Conservation (phyloP, 1,139 yeast species). For the Geotrichum candidum region DNA sequence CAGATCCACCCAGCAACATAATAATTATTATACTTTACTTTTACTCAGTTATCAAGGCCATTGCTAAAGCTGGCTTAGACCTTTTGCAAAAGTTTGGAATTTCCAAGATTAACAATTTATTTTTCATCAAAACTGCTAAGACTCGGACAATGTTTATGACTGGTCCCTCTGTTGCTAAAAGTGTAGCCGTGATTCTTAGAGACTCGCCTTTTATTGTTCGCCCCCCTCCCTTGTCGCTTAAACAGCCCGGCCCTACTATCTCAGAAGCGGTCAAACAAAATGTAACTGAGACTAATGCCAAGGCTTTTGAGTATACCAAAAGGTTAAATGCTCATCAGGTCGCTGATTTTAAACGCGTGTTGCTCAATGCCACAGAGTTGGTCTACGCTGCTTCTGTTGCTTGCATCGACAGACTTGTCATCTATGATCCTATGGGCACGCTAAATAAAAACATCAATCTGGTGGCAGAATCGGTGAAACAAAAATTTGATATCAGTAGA, state of each 20-base stretch:
- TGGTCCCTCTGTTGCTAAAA: conserved; percentile 19
- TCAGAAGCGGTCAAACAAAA: conserved; percentile 15
- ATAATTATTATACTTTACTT: not conserved
- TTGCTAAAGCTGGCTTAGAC: not conserved
- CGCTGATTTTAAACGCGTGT: conserved; percentile 19
- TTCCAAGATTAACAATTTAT: not conserved
- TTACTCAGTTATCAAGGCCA: not conserved
- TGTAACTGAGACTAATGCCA: conserved; percentile 12
- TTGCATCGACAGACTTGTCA: conserved; percentile 20
- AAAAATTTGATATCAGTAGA: conserved; percentile 9
- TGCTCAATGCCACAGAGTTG: conserved; percentile 24
- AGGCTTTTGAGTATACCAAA: conserved; percentile 13
- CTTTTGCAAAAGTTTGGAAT: not conserved
- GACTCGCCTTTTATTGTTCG: conserved; percentile 17
- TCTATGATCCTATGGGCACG: conserved; percentile 25
- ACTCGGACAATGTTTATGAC: not conserved
- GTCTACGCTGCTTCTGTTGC: conserved; percentile 21
- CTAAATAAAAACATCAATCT: conserved; percentile 17
- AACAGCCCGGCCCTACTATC: conserved; percentile 14
- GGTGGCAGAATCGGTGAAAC: conserved; percentile 14
- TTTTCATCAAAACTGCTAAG: not conserved
- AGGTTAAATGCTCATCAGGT: conserved; percentile 16
- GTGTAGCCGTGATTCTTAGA: conserved; percentile 22
- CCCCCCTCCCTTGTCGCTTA: conserved; percentile 23
- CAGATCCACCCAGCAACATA: not conserved